These are phyloP conservation scores for Eucalyptus paniculata DNA, from an alignment of 345 rosid species.

Conservation along the genomic window DNA sequence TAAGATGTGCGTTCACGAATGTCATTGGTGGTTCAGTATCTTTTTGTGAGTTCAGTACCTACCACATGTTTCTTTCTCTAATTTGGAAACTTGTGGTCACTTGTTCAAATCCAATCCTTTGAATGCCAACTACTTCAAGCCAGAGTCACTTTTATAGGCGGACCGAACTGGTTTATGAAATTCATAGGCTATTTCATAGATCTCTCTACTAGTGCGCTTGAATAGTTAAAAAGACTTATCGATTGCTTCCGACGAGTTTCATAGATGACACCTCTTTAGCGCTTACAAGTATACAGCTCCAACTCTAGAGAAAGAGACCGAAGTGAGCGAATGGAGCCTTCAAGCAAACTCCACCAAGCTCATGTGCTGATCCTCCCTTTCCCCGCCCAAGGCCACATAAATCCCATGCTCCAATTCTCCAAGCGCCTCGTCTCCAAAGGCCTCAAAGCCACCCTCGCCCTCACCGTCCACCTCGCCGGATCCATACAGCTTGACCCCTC, in stretches of 20 bases:
- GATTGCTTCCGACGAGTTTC: neutral
- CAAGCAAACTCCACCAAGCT: neutral
- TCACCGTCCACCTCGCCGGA: neutral
- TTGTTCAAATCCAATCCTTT: too few species aligned
- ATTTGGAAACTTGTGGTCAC: neutral
- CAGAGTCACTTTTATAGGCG: neutral
- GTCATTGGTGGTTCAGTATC: too few species aligned
- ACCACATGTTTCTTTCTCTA: neutral
- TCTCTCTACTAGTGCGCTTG: neutral
- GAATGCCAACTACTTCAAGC: neutral
- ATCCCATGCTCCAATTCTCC: slow-evolving; percentile 24
- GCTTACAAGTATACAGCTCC: neutral
- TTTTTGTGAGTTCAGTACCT: too few species aligned
- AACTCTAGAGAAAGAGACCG: neutral
- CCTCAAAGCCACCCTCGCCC: slow-evolving; percentile 6
- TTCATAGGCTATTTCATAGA: neutral
- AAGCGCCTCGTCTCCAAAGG: slow-evolving; percentile 11
- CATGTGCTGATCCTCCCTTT: slow-evolving; percentile 10
- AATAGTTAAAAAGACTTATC: neutral
- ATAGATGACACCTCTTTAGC: neutral
- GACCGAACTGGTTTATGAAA: neutral
- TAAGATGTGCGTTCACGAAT: too few species aligned
- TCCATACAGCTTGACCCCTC: neutral
- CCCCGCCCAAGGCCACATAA: slow-evolving; percentile 22
- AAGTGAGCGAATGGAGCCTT: neutral